Evolutionary conservation across 2,329 filamentous ascomycete species (phyloP), one percentile per base, ranked within the genome.

Genomic region (Diatrype stigma): DNA sequence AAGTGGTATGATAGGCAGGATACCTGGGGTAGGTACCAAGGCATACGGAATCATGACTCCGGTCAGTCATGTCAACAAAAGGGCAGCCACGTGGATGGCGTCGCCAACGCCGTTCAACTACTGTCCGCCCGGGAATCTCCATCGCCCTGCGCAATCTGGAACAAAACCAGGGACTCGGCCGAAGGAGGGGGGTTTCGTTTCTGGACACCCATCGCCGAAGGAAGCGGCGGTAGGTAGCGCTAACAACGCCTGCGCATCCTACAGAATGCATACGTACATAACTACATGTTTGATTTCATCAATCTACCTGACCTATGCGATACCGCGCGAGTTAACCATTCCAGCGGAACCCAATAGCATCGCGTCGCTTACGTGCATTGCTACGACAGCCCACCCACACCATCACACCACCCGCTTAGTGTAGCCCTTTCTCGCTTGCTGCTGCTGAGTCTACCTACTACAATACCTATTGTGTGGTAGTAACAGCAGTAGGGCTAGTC

Each of bases 311-410:
- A 42, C 7, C 11, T 17, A 28, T 28, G 40, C 40, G 49, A 55
- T 48, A 50, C n/a, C n/a, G 54, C 53, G 54, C 52, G 51, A 50
- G 52, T 53, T 51, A 54, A 57, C 58, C 58, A 53, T 48, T 54
- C 55, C 48, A 48, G 48, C 56, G 58, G 58, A 59, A 60, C 53
- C 58, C 58, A 60, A 60, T 60, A 48, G 51, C 44, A 50, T 56
- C 51, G 37, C 51, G 51, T 58, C 58, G 58, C 55, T 60, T 60
- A 48, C 48, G 51, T 48, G 22, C 40, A 17, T 28, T 44, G 40
- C 40, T 44, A 28, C 40, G 11, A 44, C n/a, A 44, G 21, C 40
- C 23, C 37, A 40, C 38, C 17, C 47, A 42, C 35, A 38, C 47
- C 47, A 26, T 23, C 47, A 42, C 35, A 38, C 47, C 47, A 26